Evolutionary conservation across 2,329 filamentous ascomycete genomes (phyloP), one percentile per base, ranked within the genome.

Genomic region (Aspergillus terreus): DNA sequence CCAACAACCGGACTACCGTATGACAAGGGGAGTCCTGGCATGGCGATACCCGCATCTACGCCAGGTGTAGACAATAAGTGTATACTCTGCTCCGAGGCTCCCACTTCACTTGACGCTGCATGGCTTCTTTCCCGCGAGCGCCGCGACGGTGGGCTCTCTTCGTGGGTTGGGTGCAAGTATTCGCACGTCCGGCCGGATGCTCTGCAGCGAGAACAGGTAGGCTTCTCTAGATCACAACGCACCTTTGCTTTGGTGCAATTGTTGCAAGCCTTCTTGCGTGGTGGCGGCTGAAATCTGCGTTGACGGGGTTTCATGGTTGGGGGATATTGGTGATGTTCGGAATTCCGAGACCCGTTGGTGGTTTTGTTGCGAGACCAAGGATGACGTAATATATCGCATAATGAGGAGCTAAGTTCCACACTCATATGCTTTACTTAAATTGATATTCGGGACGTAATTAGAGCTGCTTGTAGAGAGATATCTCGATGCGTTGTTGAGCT

Each of bases 251-350:
- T 55, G 3, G 54, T 55, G 19, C 61, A 63, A 12, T 33, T 51
- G 19, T 49, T 44, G 19, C 59, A 63, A 4, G 53, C 48, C 23
- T 58, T 63, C 32, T 58, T 63, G n/a, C 59, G 55, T 2, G 59
- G 51, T 3, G 53, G 55, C 23, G 40, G 15, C 23, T 19, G 35
- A 6, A 14, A 6, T 42, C 12, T 17, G 40, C 15, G 19, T n/a
- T 12, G 19, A 10, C 15, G 4, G 6, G 15, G 17, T 42, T 23
- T 19, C 19, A 42, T 42, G 14, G 35, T 38, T 23, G 17, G 40
- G 40, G 38, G n/a, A 15, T 38, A 1, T 30, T 30, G 27, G 2
- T 30, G 27, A 11, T 30, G 27, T 30, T 30, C 27, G 27, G 23
- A 23, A 42, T 23, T 42, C 40, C 40, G 40, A 42, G 27, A 10